Evolutionary conservation across 2,329 filamentous ascomycete species (phyloP), one percentile per base, ranked within the genome.

Genomic region (Claviceps lovelessii): DNA sequence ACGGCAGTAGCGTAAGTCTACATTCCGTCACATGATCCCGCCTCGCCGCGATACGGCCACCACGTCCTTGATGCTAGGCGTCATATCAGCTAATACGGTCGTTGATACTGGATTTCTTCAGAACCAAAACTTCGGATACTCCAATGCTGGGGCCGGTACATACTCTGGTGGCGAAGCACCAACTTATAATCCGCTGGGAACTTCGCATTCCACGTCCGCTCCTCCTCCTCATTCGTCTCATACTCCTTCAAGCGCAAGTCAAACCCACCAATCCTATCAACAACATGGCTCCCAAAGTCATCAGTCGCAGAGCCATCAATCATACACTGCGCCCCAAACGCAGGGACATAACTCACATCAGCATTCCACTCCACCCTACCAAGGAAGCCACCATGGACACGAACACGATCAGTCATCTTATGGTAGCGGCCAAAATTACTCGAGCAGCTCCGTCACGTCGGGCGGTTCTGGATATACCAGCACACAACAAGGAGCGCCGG

Each of bases 151-250:
- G 47, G 72, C 76, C 47, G 66, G 75, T 48, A 73, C 74, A 42
- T 88, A 86, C 65, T 76, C 72, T 57, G 84, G 81, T 55, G 73
- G 82, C 54, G 73, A 78, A 55, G 80, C 83, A 44, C 84, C 84
- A 13, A 71, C 68, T 5, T 72, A 72, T 57, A 65, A 71, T 19
- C 68, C 70, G 10, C 63, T 67, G 11, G 64, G 66, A 17, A 63
- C 61, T 33, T 54, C 61, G 44, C 61, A 64, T 35, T 60, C 59
- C 29, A 61, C 65, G 41, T 64, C 65, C 47, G 58, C 58, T 31
- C 58, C 57, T 31, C 58, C 57, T 29, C 61, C 60, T 44, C 59
- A 62, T 13, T 56, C 60, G 13, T 56, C 62, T 33, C 59, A 62
- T 54, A 49, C 41, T 7, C 41, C 51, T 37, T 58, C 64, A 35